These are phyloP conservation scores for Cynanchum wilfordii DNA, from an alignment of 257 asterid genomes.

Conservation along the genomic window DNA sequence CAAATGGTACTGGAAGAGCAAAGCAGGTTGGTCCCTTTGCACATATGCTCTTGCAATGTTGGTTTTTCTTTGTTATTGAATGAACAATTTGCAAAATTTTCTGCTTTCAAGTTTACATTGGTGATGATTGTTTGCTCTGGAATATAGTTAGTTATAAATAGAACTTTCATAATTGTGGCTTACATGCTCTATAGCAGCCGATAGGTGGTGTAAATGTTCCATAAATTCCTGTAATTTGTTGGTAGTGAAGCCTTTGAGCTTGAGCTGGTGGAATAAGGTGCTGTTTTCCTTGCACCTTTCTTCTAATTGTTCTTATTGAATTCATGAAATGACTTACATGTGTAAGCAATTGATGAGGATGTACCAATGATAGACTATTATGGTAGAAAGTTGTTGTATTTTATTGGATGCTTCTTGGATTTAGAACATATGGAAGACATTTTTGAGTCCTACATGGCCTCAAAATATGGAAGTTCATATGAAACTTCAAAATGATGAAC, in stretches of 20 bases:
- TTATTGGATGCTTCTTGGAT: background rate
- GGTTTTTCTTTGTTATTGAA: background rate
- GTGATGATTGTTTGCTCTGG: background rate
- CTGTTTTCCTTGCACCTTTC: background rate
- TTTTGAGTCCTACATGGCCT: background rate
- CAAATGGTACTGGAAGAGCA: constrained; percentile 97
- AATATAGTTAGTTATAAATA: background rate
- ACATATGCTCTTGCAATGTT: constrained; percentile 14
- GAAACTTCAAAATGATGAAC: background rate
- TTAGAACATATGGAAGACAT: no score
- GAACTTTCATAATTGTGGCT: background rate
- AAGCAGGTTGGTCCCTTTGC: constrained; percentile 57
- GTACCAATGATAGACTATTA: background rate
- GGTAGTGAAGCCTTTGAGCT: background rate
- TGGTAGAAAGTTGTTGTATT: background rate
- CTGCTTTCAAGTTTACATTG: background rate
- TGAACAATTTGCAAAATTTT: constrained; percentile 5
- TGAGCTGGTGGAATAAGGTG: background rate
- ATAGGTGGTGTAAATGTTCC: background rate
- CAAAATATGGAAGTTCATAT: background rate
- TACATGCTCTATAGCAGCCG: background rate
- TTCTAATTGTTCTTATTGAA: background rate
- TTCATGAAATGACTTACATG: background rate
- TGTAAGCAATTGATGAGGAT: background rate
- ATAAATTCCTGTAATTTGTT: background rate